These are phyloP conservation scores for Ciborinia camelliae DNA, from an alignment of 2,329 filamentous ascomycete genomes.

Conservation along the genomic window DNA sequence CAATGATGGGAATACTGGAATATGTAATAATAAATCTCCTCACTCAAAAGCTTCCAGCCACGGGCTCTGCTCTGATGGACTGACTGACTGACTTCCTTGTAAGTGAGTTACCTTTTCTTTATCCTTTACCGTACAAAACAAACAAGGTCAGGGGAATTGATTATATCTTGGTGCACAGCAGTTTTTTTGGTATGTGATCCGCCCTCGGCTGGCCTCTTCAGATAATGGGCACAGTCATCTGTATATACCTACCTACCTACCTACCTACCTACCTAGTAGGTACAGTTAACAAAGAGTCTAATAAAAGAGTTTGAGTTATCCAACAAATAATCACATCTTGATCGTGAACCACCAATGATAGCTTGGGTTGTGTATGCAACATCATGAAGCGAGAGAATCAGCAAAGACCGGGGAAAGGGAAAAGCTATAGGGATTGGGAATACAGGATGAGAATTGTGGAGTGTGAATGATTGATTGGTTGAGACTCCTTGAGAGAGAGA, in stretches of 20 bases:
- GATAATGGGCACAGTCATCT: conserved; percentile 22
- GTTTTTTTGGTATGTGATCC: conserved; percentile 16
- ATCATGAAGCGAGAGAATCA: conserved; percentile 28
- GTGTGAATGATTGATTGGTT: neutral
- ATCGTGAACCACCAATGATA: too few relatives aligned
- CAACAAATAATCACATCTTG: too few relatives aligned
- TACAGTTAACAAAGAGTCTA: too few relatives aligned
- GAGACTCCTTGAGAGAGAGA: too few relatives aligned
- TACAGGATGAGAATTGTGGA: conserved; percentile 1
- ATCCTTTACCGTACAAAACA: neutral
- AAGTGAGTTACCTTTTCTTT: neutral
- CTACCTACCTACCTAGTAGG: too few relatives aligned
- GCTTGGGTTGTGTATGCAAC: too few relatives aligned
- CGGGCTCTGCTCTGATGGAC: conserved; percentile 25
- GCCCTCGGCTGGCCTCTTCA: conserved; percentile 16
- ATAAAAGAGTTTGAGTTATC: too few relatives aligned
- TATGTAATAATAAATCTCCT: conserved; percentile 30
- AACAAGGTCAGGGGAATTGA: conserved; percentile 24
- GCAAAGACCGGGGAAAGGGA: conserved; percentile 25
- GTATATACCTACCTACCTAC: too few relatives aligned
- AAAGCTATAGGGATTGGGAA: conserved; percentile 12
- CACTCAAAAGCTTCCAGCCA: conserved; percentile 22
- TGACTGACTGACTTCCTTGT: conserved; percentile 2
- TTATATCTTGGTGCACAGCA: conserved; percentile 16
- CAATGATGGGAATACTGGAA: neutral